Evolutionary conservation across 1,284 basidiomycete genomes (phyloP).

Genomic region (Ceratobasidium papillatum): DNA sequence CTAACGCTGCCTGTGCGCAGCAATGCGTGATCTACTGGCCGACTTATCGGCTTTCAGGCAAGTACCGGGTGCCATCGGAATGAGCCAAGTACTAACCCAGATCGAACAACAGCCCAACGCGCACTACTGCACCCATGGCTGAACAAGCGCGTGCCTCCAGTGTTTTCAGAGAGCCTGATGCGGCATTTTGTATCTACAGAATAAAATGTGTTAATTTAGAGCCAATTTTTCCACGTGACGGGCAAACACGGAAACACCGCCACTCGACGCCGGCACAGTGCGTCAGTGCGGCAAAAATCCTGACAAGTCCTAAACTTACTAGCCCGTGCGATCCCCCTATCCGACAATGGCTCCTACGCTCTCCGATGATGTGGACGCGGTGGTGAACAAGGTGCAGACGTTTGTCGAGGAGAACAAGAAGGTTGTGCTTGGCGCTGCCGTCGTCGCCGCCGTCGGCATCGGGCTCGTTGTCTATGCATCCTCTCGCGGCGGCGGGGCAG

Average conservation of each 20-base stretch:
- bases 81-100: conserved; percentile 5
- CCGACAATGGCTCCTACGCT: conserved; percentile 17
- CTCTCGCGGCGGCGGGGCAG: conserved; percentile 51
- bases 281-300: conserved; percentile 25
- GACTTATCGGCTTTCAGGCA: conserved; percentile 8
- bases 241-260: conserved; percentile 38
- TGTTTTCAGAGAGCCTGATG: conserved; percentile 14
- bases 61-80: background rate
- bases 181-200: background rate
- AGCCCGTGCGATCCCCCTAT: conserved; percentile 7
- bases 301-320: conserved; percentile 3
- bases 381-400: conserved; percentile 69
- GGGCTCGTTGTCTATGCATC: conserved; percentile 68
- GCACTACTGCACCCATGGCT: conserved; percentile 27
- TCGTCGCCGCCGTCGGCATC: conserved; percentile 77
- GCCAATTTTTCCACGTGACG: conserved; percentile 23
- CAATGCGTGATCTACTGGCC: conserved; percentile 20
- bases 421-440: conserved; percentile 70
- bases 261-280: conserved; percentile 11
- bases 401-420: conserved; percentile 81
- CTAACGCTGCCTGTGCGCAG: background rate
- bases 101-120: conserved; percentile 2
- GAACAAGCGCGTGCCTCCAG: conserved; percentile 2
- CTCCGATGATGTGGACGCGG: conserved; percentile 13
- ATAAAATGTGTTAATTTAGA: background rate